Evolutionary conservation across 257 asterid genomes (phyloP).

Genomic region (Primulina huaijiensis): DNA sequence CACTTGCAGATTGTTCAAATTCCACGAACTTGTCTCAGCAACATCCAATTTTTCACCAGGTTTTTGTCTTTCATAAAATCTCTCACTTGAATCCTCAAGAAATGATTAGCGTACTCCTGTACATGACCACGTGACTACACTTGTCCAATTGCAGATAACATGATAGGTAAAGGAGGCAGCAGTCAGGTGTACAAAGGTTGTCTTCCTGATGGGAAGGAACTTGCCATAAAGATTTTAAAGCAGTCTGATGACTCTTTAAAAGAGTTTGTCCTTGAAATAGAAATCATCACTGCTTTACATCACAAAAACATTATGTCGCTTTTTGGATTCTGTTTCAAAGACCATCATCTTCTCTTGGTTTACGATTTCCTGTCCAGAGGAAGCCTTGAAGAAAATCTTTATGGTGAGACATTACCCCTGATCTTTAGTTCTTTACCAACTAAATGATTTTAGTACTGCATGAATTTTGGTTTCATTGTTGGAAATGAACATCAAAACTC

Average conservation of each 20-base stretch:
- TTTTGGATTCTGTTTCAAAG: constrained; percentile 89
- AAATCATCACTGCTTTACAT: constrained; percentile 72
- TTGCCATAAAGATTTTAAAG: constrained; percentile 88
- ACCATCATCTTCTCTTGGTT: constrained; percentile 67
- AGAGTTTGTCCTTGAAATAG: constrained; percentile 82
- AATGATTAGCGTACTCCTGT: not conserved
- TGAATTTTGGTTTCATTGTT: not conserved
- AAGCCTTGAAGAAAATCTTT: constrained; percentile 97
- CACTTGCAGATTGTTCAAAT: constrained; percentile 70
- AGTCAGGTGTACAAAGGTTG: constrained; percentile 83
- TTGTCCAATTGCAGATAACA: constrained; percentile 47
- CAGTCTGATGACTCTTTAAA: constrained; percentile 64
- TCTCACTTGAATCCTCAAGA: not conserved
- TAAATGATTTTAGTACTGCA: not conserved
- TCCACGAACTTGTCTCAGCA: constrained; percentile 67
- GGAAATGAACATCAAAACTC: not conserved
- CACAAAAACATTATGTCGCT: constrained; percentile 90
- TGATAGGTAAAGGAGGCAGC: constrained; percentile 95
- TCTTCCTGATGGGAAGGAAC: constrained; percentile 84
- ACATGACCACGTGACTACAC: constrained; percentile 7
- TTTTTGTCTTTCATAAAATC: constrained; percentile 18
- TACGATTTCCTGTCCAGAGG: constrained; percentile 88
- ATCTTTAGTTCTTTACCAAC: not conserved
- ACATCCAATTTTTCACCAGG: constrained; percentile 66
- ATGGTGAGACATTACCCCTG: constrained; percentile 45